These are phyloP conservation scores for Gonium pectorale DNA, from an alignment of 139 green algal species.

Conservation along the genomic window DNA sequence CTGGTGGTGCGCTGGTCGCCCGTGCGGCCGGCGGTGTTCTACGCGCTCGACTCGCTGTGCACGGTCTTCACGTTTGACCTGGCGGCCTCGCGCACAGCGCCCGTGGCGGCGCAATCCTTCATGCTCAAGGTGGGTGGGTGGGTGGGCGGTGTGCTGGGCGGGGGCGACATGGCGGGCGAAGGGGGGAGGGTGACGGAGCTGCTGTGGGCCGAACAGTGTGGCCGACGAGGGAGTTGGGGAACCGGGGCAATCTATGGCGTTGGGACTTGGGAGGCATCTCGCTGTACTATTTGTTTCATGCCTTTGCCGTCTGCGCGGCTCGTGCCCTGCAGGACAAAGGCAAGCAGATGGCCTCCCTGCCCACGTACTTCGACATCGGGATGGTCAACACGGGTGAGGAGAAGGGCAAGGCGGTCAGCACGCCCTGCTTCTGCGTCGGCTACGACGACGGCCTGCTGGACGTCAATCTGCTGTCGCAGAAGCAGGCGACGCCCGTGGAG, in stretches of 20 bases:
- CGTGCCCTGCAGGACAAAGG: too few relatives aligned
- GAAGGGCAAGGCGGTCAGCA: neutral
- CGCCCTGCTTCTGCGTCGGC: constrained; percentile 19
- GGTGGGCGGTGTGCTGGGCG: too few relatives aligned
- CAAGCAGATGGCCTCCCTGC: constrained; percentile 21
- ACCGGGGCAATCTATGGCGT: too few relatives aligned
- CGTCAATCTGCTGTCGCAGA: constrained; percentile 35
- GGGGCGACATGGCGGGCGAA: too few relatives aligned
- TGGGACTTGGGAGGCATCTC: too few relatives aligned
- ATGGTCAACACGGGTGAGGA: constrained; percentile 7
- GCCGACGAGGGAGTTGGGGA: too few relatives aligned
- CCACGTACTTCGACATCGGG: constrained; percentile 37
- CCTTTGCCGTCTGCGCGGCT: too few relatives aligned
- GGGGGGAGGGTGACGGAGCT: too few relatives aligned
- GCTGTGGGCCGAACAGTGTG: too few relatives aligned
- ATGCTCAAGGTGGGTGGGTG: constrained; percentile 25
- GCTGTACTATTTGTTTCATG: too few relatives aligned
- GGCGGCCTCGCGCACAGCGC: neutral
- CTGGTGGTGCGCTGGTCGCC: constrained; percentile 51
- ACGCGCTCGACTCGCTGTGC: constrained; percentile 53
- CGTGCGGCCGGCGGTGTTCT: constrained; percentile 46
- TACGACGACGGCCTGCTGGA: constrained; percentile 60
- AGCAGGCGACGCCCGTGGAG: neutral
- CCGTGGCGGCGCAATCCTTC: constrained; percentile 15
- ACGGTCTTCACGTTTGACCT: constrained; percentile 59